Evolutionary conservation across 495 filamentous ascomycete genomes (phyloP), one percentile per base, ranked within the genome.

Genomic region (Melanomma pulvis-pyrius): DNA sequence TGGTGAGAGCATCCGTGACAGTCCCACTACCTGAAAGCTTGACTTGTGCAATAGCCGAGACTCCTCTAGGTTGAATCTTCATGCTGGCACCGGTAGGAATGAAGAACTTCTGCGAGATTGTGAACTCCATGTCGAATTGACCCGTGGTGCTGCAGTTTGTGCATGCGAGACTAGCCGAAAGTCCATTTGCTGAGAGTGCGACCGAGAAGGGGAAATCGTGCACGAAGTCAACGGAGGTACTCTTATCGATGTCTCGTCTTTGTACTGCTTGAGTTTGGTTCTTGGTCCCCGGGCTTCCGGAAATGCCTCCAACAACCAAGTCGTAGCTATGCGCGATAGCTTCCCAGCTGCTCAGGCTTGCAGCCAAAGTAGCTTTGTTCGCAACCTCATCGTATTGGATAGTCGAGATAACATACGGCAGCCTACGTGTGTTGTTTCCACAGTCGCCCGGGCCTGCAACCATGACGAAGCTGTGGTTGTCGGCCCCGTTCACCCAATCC

Each of bases 401-500:
- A 12, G 68, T 56, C 2, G 71, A 71, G 44, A 79, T 68, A 11
- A 70, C 52, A 52, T 76, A 81, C 5, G 79, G 79, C 30, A 72
- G 28, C 1, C 79, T 39, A 44, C 71, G 50, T 2, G 67, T 46
- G 61, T 79, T 79, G 68, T 72, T 75, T 9, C 74, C 72, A 59
- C 79, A 81, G 44, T 79, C 71, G 19, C 70, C 72, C 19, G 52
- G 57, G 19, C 76, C 78, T n/a, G 78, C 76, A 21, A 80, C 74
- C 48, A 80, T 63, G 1, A 80, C 51, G 28, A 81, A 74, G n/a
- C 65, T 74, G 47, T 71, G 71, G 46, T 77, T 68, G 41, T 74
- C 72, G 11, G 58, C 65, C 11, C 73, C 75, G 50, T 81, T 80
- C 19, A 78, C 70, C 79, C 79, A 81, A 59, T 74, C 56, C 77